A percentile compares a stretch with the other conserved stretches of the same genome.
phyloP scores from a whole-genome alignment of 331 rosid genomes.

The Saraca asoca region DNA sequence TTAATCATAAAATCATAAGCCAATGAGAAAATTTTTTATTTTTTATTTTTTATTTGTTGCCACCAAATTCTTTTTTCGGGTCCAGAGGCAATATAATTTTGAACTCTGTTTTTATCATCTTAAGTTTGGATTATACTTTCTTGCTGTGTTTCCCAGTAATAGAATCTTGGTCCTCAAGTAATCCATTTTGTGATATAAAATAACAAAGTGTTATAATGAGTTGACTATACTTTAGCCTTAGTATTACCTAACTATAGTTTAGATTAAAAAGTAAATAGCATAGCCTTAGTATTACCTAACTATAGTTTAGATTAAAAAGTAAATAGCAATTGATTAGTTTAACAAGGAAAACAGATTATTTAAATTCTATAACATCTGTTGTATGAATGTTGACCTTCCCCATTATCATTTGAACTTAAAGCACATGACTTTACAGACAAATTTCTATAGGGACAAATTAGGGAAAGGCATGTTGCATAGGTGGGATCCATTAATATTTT shows the following conservation, averaged over 20 bases:
- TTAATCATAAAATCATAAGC: neutral
- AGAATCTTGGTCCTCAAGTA: neutral
- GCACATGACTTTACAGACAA: neutral
- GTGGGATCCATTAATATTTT: conserved; percentile 40
- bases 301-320: too few species aligned
- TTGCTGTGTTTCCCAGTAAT: neutral
- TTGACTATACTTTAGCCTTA: neutral
- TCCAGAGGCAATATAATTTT: neutral
- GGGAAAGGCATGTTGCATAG: neutral
- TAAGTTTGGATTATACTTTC: neutral
- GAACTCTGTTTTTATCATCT: neutral
- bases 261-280: too few species aligned
- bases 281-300: too few species aligned
- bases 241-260: neutral
- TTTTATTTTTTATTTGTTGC: too few species aligned
- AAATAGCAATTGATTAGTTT: too few species aligned
- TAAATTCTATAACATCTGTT: neutral
- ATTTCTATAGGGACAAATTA: neutral
- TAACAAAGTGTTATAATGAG: neutral
- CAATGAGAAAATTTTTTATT: neutral
- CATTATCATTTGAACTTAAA: conserved; percentile 16
- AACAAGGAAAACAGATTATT: too few species aligned
- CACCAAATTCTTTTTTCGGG: neutral
- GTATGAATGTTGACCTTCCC: neutral
- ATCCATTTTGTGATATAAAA: neutral